These are phyloP conservation scores for Pharnaceum exiguum DNA, from an alignment of 148 eudicot genomes.

Conservation along the genomic window DNA sequence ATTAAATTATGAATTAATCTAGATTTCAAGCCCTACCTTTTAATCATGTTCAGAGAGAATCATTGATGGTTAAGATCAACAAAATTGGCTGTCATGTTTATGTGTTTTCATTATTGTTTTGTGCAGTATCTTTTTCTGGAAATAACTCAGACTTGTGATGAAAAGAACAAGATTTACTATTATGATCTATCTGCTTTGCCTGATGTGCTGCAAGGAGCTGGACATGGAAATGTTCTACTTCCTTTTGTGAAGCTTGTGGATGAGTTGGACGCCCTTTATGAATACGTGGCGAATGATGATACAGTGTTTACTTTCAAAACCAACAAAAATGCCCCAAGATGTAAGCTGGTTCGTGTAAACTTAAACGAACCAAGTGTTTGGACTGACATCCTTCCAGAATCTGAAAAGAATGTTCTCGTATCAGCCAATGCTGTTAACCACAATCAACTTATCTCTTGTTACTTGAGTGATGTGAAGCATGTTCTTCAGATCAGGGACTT, in stretches of 20 bases:
- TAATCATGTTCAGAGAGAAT: neutral
- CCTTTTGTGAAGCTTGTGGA: constrained; percentile 76
- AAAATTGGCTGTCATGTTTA: neutral
- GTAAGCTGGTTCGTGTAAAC: constrained; percentile 70
- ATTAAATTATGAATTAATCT: no score
- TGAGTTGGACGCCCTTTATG: constrained; percentile 62
- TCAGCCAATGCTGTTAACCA: constrained; percentile 54
- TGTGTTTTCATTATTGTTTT: neutral
- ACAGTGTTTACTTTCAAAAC: constrained; percentile 70
- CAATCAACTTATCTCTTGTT: constrained; percentile 57
- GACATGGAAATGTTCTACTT: constrained; percentile 31
- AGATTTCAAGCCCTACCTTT: no score
- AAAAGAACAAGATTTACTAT: constrained; percentile 76
- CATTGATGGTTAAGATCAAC: neutral
- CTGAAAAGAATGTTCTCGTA: constrained; percentile 69
- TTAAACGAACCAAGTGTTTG: constrained; percentile 50
- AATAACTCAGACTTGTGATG: constrained; percentile 54
- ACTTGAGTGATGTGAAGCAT: constrained; percentile 80
- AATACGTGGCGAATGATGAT: constrained; percentile 59
- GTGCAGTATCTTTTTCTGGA: constrained; percentile 73
- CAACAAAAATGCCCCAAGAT: constrained; percentile 80
- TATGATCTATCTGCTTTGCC: constrained; percentile 46
- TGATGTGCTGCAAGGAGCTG: constrained; percentile 43
- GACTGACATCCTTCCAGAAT: constrained; percentile 60
- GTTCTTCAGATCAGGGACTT: constrained; percentile 75